A percentile compares a stretch with the other conserved stretches of the same genome.
phyloP scores from a whole-genome alignment of 192 early-diverging fungal species.

The Lobulomyces angularis region DNA sequence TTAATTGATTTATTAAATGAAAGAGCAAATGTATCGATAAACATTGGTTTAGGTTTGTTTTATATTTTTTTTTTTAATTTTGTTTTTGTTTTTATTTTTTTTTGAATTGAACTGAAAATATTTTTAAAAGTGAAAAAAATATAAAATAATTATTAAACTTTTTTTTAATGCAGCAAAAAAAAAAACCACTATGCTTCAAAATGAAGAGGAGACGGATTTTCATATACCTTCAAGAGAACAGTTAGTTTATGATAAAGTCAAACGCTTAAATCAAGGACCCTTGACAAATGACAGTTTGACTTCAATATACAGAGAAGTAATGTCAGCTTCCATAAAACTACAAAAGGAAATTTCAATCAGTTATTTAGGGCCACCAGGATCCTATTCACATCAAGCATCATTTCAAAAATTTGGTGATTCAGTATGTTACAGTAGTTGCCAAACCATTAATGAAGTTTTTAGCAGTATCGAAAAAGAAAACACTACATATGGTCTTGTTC shows the following conservation, averaged over 20 bases:
- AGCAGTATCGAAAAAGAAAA: slow-evolving; percentile 57
- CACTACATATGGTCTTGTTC: slow-evolving; percentile 80
- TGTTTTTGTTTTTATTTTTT: too few species aligned
- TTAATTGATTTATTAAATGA: slow-evolving; percentile 70
- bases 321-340: slow-evolving; percentile 78
- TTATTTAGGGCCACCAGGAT: slow-evolving; percentile 82
- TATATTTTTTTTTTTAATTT: too few species aligned
- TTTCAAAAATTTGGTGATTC: slow-evolving; percentile 66
- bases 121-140: too few species aligned
- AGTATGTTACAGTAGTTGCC: slow-evolving; percentile 28
- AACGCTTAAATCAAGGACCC: slow-evolving; percentile 62
- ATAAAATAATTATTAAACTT: too few species aligned
- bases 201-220: slow-evolving; percentile 8
- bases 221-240: slow-evolving; percentile 65
- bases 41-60: slow-evolving; percentile 68
- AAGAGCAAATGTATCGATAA: slow-evolving; percentile 64
- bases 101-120: too few species aligned
- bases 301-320: slow-evolving; percentile 67
- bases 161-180: too few species aligned
- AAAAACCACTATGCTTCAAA: too few species aligned
- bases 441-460: slow-evolving; percentile 55
- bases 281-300: slow-evolving; percentile 54
- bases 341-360: slow-evolving; percentile 70
- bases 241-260: slow-evolving; percentile 61
- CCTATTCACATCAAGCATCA: slow-evolving; percentile 84